Conservation (phyloP, 2,329 filamentous ascomycete genomes). For the Paramyrothecium sp. region DNA sequence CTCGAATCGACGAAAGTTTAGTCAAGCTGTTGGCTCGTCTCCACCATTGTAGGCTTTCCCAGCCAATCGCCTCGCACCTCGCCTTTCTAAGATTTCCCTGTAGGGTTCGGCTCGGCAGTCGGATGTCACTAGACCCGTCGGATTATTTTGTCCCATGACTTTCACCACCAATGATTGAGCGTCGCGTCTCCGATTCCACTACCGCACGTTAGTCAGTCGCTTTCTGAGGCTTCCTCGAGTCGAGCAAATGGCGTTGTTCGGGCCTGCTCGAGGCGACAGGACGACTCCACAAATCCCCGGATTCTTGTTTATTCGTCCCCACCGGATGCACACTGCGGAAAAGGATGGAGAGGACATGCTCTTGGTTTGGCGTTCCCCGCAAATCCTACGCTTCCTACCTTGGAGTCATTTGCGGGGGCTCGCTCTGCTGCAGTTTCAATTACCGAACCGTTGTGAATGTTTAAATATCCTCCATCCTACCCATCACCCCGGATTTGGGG, state of each 20-base stretch:
- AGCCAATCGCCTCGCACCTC: not conserved
- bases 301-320: not conserved
- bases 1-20: no score
- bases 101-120: slow-evolving; percentile 23
- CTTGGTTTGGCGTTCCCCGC: not conserved
- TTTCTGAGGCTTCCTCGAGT: no score
- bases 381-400: not conserved
- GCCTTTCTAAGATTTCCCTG: not conserved
- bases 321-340: not conserved
- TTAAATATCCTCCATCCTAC: not conserved
- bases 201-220: no score
- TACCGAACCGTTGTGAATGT: not conserved
- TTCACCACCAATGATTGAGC: not conserved
- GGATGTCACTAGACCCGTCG: slow-evolving; percentile 9
- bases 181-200: no score
- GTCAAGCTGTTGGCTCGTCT: no score
- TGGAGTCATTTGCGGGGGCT: not conserved
- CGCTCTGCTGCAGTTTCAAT: not conserved
- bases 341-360: not conserved
- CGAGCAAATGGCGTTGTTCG: no score
- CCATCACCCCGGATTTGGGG: not conserved
- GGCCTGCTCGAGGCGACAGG: not conserved
- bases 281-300: not conserved
- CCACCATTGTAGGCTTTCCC: no score
- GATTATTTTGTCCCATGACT: not conserved